A percentile compares a stretch with the other conserved stretches of the same genome.
phyloP scores from a whole-genome alignment of 208 protist species.

The Leishmania turanica region DNA sequence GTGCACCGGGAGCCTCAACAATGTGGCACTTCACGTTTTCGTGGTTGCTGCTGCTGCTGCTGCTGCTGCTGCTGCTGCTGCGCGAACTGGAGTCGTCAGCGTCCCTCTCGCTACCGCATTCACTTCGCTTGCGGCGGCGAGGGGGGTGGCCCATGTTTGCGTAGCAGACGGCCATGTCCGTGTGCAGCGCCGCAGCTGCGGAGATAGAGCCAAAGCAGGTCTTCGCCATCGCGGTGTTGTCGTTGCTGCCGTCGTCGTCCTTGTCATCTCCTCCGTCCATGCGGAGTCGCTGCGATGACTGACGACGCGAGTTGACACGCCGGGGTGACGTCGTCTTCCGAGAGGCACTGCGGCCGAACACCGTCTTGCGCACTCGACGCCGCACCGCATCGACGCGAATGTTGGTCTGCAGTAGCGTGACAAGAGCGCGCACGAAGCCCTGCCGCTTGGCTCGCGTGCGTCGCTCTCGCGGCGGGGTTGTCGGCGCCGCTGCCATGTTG shows the following conservation, averaged over 20 bases:
- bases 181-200: constrained; percentile 28
- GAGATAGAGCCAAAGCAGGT: constrained; percentile 28
- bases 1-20: not conserved
- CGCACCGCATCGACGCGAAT: constrained; percentile 13
- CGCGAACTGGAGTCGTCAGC: not conserved
- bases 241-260: not conserved
- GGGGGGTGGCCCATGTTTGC: constrained; percentile 26
- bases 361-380: constrained; percentile 20
- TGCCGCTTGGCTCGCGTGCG: constrained; percentile 12
- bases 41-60: not conserved
- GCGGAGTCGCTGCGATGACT: not conserved
- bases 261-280: not conserved
- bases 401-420: constrained; percentile 25
- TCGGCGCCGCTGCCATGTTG: not conserved
- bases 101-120: not conserved
- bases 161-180: constrained; percentile 23
- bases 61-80: constrained; percentile 5
- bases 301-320: not conserved
- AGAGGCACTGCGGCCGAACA: constrained; percentile 13
- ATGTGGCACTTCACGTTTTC: not conserved
- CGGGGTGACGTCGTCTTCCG: not conserved
- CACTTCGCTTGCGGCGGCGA: not conserved
- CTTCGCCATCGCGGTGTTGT: not conserved
- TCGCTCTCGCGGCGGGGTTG: not conserved
- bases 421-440: constrained; percentile 19